phyloP scores from a whole-genome alignment of 1,284 basidiomycete genomes.

The Cryptococcus depauperatus region DNA sequence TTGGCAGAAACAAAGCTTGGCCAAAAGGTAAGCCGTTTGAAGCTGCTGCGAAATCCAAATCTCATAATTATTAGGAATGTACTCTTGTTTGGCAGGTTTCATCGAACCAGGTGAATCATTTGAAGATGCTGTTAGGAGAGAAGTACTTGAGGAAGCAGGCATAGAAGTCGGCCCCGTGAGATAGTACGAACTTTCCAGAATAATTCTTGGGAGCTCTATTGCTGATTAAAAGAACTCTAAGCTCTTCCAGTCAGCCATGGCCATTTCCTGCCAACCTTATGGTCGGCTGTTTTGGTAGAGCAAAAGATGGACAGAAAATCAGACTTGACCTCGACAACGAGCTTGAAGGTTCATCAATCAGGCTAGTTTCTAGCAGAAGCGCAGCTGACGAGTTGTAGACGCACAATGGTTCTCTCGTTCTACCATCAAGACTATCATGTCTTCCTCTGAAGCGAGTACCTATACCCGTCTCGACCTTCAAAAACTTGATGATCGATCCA shows the following conservation, averaged over 20 bases:
- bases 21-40: conserved; percentile 38
- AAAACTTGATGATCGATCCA: conserved; percentile 46
- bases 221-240: conserved; percentile 6
- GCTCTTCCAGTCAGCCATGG: conserved; percentile 48
- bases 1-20: conserved; percentile 62
- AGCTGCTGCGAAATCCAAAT: neutral
- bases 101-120: conserved; percentile 90
- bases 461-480: conserved; percentile 56
- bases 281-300: conserved; percentile 70
- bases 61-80: conserved; percentile 45
- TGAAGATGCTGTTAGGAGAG: conserved; percentile 86
- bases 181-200: conserved; percentile 65
- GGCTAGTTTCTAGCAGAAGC: neutral
- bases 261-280: conserved; percentile 84
- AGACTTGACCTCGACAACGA: conserved; percentile 90
- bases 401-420: conserved; percentile 82
- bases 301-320: conserved; percentile 65
- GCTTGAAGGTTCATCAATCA: conserved; percentile 59
- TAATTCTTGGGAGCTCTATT: neutral
- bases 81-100: conserved; percentile 83
- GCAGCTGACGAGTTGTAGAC: conserved; percentile 50
- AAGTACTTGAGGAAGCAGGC: conserved; percentile 93
- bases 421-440: conserved; percentile 55
- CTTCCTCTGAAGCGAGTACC: conserved; percentile 52
- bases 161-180: conserved; percentile 71